A percentile compares a stretch with the other conserved stretches of the same genome.
phyloP scores from a whole-genome alignment of 106 monocot species.

The Dendrobium officinale region DNA sequence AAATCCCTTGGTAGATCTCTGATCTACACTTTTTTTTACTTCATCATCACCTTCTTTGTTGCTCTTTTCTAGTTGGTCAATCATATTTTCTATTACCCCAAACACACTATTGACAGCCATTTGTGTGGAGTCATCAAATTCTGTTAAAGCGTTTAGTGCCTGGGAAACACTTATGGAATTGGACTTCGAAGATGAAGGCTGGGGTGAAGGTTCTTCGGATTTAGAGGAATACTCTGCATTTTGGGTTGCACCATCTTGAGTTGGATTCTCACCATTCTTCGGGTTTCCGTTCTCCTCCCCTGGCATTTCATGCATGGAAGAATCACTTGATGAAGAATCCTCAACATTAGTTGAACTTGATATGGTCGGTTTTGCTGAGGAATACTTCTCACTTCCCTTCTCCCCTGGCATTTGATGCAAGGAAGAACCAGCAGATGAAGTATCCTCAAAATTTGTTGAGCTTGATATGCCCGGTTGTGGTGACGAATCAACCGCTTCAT shows the following conservation, averaged over 20 bases:
- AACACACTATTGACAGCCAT: slow-evolving; percentile 96
- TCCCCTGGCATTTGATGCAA: slow-evolving; percentile 18
- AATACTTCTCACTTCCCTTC: slow-evolving; percentile 11
- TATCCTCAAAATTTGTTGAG: slow-evolving; percentile 25
- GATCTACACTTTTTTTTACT: slow-evolving; percentile 10
- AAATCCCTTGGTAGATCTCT: slow-evolving; percentile 8
- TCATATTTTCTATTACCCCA: slow-evolving; percentile 94
- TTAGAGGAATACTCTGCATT: slow-evolving; percentile 23
- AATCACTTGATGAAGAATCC: slow-evolving; percentile 16
- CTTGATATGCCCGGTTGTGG: neutral
- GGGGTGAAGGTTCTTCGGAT: slow-evolving; percentile 28
- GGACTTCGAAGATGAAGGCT: slow-evolving; percentile 17
- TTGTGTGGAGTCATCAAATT: slow-evolving; percentile 95
- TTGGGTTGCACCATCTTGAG: slow-evolving; percentile 32
- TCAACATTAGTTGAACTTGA: slow-evolving; percentile 17
- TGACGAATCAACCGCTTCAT: slow-evolving; percentile 8
- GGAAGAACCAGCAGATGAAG: slow-evolving; percentile 11
- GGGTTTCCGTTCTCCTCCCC: slow-evolving; percentile 27
- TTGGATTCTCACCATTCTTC: slow-evolving; percentile 23
- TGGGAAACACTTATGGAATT: slow-evolving; percentile 67
- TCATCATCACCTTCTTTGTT: slow-evolving; percentile 24
- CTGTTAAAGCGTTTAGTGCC: slow-evolving; percentile 79
- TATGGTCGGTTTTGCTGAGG: neutral
- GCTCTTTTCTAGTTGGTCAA: slow-evolving; percentile 85
- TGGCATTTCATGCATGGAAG: slow-evolving; percentile 10